Base-by-base conservation (phyloP, 192 early-diverging fungal genomes). In the Dimargaris cristalligena region DNA sequence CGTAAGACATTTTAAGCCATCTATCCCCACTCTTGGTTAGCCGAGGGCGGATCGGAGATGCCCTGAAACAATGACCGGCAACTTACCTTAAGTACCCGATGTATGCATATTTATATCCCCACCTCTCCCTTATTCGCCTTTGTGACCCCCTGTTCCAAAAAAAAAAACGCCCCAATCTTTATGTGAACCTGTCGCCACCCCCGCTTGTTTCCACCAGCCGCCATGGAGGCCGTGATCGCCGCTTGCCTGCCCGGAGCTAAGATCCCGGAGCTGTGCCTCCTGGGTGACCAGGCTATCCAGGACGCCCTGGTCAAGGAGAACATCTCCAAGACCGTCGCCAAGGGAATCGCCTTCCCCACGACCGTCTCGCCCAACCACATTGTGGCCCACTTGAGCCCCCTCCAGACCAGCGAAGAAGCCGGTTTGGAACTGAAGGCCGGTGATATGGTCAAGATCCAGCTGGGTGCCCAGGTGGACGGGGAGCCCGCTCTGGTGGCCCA, bases 391-490 rank as follows among this genome's bases (percentile, higher is more conserved):
- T 88, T 83, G 72, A 82, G 88, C 35, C 90, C 92, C n/a, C 67
- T 94, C 47, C 62, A 78, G n/a, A 71, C 67, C 52, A 84, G 87
- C 61, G 69, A 81, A 45, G 83, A 83, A 59, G 79, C 78, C 50
- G 62, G 58, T 9, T 41, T 55, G 22, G 64, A 57, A 18, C 72
- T 96, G 63, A 84, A 81, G 68, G 79, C 68, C 60, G 89, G 89
- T 51, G 90, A 92, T 73, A 70, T 94, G 57, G 90, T 90, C 67
- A 89, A 91, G 71, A 80, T 96, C 68, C 87, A 88, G 66, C 78
- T 76, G 58, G 94, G 89, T 67, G 84, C 84, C 44, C 92, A 95
- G 62, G 79, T 97, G 48, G 94, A 97, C 67, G 94, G 94, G 56
- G 94, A 83, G 59, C 82, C 84, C 52, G 75, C 89, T 20, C 75